Evolutionary conservation across 2,329 filamentous ascomycete genomes (phyloP).

Genomic region (Fusarium sp.): DNA sequence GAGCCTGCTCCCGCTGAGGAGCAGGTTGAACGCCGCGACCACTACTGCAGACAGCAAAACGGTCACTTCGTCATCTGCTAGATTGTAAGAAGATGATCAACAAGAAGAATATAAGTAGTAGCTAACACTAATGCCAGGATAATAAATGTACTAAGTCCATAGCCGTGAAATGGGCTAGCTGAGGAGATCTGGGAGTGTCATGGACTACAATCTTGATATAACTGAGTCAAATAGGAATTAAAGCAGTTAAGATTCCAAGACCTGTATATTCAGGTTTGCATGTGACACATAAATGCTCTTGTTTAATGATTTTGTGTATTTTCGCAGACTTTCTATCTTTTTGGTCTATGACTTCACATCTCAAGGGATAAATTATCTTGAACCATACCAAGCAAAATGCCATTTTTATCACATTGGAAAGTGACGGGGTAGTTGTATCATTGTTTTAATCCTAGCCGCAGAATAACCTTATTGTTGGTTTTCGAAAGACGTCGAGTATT

Average conservation of each 20-base stretch:
- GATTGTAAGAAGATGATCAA: neutral
- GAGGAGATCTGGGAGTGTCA: neutral
- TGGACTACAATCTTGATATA: neutral
- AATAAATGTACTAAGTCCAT: neutral
- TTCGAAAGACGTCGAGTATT: too few relatives aligned
- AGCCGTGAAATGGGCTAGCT: neutral
- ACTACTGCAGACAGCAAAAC: constrained; percentile 1
- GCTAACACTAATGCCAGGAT: neutral
- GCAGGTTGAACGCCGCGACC: constrained; percentile 2
- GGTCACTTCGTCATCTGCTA: constrained; percentile 7
- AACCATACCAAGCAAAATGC: too few relatives aligned
- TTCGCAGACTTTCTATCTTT: too few relatives aligned
- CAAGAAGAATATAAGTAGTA: neutral
- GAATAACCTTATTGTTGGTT: too few relatives aligned
- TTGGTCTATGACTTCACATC: too few relatives aligned
- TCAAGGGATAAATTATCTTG: too few relatives aligned
- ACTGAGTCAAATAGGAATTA: neutral
- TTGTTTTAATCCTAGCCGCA: too few relatives aligned
- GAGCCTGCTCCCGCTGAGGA: neutral
- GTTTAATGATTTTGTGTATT: too few relatives aligned
- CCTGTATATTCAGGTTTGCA: too few relatives aligned
- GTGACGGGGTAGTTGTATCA: too few relatives aligned
- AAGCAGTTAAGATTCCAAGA: neutral
- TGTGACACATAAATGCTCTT: too few relatives aligned
- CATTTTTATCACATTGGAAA: too few relatives aligned